Evolutionary conservation across 2,329 filamentous ascomycete species (phyloP).

Genomic region (Colletotrichum sp.): DNA sequence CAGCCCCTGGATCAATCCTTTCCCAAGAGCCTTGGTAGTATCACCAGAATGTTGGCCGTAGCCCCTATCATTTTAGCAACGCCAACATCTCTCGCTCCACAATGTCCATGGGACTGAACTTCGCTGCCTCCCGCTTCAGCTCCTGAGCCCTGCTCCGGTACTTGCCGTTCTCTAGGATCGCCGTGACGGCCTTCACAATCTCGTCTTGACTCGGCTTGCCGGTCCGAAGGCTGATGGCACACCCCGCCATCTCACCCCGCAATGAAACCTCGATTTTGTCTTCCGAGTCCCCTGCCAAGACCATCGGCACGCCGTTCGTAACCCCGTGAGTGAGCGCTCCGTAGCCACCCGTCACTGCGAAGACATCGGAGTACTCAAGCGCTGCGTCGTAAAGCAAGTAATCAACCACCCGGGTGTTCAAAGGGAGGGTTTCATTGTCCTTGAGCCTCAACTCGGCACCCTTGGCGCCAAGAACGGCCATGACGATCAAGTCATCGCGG

Average conservation of each 20-base stretch:
- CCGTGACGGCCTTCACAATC: constrained; percentile 32
- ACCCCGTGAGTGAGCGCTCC: constrained; percentile 50
- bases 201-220: constrained; percentile 31
- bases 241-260: constrained; percentile 45
- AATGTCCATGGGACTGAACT: not conserved
- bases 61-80: not conserved
- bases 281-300: constrained; percentile 45
- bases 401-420: constrained; percentile 47
- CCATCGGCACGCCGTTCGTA: constrained; percentile 50
- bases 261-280: constrained; percentile 43
- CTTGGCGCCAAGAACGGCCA: constrained; percentile 32
- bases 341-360: constrained; percentile 55
- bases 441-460: constrained; percentile 20
- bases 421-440: constrained; percentile 17
- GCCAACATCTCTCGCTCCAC: not conserved
- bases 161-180: constrained; percentile 29
- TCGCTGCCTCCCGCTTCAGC: constrained; percentile 12
- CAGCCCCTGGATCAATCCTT: not conserved
- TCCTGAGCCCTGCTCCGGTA: constrained; percentile 33
- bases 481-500: constrained; percentile 38
- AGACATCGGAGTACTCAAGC: constrained; percentile 46
- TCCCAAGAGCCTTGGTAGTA: not conserved
- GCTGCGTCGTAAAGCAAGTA: constrained; percentile 53
- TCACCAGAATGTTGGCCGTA: not conserved
- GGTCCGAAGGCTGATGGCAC: constrained; percentile 48